These are phyloP conservation scores for Thelonectria blattea DNA, from an alignment of 2,329 filamentous ascomycete species.

Conservation along the genomic window DNA sequence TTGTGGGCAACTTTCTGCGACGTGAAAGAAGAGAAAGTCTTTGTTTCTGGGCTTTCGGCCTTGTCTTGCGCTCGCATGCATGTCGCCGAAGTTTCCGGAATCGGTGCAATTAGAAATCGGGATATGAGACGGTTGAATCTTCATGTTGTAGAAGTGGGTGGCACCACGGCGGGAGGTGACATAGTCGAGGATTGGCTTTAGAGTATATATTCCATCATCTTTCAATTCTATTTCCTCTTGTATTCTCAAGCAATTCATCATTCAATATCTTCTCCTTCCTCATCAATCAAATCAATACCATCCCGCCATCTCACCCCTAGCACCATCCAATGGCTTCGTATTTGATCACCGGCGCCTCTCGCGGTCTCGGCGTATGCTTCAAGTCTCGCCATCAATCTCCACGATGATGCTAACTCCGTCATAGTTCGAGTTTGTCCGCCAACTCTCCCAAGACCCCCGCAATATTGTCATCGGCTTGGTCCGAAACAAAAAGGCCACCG, in stretches of 20 bases:
- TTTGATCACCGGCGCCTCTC: conserved; percentile 3
- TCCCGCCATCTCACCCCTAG: no score
- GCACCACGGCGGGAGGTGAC: no score
- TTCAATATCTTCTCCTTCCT: not conserved
- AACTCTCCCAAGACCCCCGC: conserved; percentile 49
- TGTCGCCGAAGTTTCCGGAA: not conserved
- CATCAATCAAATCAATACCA: not conserved
- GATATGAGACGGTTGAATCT: not conserved
- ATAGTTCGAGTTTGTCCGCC: conserved; percentile 44
- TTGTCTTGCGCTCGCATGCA: not conserved
- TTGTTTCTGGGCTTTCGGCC: not conserved
- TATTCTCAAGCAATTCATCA: not conserved
- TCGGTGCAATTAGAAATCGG: not conserved
- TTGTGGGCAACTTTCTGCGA: not conserved
- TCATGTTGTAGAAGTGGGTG: not conserved
- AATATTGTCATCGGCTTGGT: conserved; percentile 52
- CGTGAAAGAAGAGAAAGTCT: not conserved
- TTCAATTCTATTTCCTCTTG: not conserved
- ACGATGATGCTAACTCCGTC: not conserved
- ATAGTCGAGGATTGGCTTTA: no score
- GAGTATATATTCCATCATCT: not conserved
- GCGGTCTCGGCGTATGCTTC: conserved; percentile 2
- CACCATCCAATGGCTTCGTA: not conserved
- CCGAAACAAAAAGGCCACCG: conserved; percentile 47
- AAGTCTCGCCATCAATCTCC: not conserved